phyloP scores from a whole-genome alignment of 768 basidiomycete species.

The Naganishia randhawae region DNA sequence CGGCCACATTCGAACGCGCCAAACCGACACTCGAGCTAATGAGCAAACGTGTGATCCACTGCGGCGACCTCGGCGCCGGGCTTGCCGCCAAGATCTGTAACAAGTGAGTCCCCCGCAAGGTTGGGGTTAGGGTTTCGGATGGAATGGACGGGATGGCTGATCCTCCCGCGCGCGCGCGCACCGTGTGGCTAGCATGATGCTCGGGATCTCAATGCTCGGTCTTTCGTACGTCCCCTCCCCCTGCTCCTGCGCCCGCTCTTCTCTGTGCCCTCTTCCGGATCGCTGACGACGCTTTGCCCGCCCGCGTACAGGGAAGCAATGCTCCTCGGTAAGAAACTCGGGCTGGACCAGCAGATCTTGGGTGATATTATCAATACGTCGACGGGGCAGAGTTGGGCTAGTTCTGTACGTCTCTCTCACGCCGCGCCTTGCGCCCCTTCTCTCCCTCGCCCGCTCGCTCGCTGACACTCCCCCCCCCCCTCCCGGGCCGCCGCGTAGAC shows the following conservation, averaged over 20 bases:
- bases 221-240: constrained; percentile 25
- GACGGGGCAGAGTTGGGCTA: constrained; percentile 30
- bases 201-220: constrained; percentile 32
- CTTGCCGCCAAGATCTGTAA: constrained; percentile 32
- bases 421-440: no score
- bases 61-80: constrained; percentile 28
- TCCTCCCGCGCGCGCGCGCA: no score
- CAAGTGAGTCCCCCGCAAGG: constrained; percentile 29
- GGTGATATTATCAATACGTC: constrained; percentile 32
- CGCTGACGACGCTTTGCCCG: not conserved
- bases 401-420: constrained; percentile 23
- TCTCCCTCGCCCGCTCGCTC: not conserved
- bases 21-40: constrained; percentile 26
- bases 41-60: constrained; percentile 24
- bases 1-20: constrained; percentile 20
- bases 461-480: not conserved
- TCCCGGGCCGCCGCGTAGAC: constrained; percentile 19
- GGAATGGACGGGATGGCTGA: no score
- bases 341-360: constrained; percentile 28
- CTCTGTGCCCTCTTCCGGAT: not conserved
- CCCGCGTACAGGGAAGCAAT: constrained; percentile 28
- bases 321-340: constrained; percentile 31
- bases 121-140: no score
- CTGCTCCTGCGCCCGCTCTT: not conserved
- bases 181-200: constrained; percentile 31